Percentiles rank a stretch among this genome's conserved stretches.
Conservation (phyloP, 176 grass and related monocot genomes). For the Themeda triandra region DNA sequence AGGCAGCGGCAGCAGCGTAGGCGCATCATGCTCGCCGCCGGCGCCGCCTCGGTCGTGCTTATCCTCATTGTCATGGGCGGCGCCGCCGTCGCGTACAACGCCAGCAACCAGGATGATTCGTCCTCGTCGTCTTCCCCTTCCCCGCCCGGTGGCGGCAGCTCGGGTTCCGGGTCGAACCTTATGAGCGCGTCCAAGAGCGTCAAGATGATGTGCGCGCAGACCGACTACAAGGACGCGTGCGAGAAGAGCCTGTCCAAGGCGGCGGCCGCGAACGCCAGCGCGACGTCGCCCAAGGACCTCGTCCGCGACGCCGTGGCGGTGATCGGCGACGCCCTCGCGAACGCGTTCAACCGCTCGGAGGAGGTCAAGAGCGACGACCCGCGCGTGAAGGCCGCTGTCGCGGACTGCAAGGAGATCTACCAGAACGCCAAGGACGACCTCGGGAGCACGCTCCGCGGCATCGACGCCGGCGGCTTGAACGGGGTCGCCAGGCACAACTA, state of each 20-base stretch:
- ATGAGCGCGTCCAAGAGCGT: slow-evolving; percentile 39
- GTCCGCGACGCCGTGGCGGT: slow-evolving; percentile 48
- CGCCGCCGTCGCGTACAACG: slow-evolving; percentile 39
- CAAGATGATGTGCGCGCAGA: slow-evolving; percentile 49
- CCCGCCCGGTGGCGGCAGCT: background rate
- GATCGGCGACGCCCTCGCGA: slow-evolving; percentile 37
- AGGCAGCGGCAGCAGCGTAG: slow-evolving; percentile 45
- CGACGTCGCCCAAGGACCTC: slow-evolving; percentile 54
- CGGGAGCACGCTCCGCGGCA: slow-evolving; percentile 27
- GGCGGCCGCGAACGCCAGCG: slow-evolving; percentile 24
- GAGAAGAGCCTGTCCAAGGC: slow-evolving; percentile 56
- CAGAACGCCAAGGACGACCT: slow-evolving; percentile 43
- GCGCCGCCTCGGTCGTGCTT: slow-evolving; percentile 32
- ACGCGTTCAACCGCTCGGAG: slow-evolving; percentile 33
- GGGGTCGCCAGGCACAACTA: slow-evolving; percentile 15
- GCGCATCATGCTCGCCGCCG: slow-evolving; percentile 41
- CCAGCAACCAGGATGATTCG: background rate
- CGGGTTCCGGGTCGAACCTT: background rate
- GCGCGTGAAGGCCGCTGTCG: slow-evolving; percentile 45
- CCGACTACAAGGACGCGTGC: slow-evolving; percentile 50
- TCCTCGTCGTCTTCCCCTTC: background rate
- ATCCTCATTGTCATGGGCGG: slow-evolving; percentile 53
- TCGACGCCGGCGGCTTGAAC: slow-evolving; percentile 31
- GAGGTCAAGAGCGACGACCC: slow-evolving; percentile 39
- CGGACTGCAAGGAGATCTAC: slow-evolving; percentile 65